Conservation (phyloP, 768 basidiomycete genomes). For the Phanerochaete sordida region DNA sequence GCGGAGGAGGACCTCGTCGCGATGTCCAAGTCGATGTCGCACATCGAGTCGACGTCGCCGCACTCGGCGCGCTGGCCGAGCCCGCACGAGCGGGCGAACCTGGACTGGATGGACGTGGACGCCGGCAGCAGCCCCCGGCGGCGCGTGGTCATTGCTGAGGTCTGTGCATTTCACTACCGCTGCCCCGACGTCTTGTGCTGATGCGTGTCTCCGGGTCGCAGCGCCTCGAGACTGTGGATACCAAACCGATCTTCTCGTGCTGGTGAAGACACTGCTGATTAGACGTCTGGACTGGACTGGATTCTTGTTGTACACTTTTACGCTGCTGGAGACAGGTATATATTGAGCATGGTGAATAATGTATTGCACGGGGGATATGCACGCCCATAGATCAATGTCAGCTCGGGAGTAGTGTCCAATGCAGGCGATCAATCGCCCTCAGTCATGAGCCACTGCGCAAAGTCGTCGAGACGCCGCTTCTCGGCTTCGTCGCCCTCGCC, state of each 20-base stretch:
- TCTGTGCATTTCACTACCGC: conserved; percentile 28
- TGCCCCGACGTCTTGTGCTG: not conserved
- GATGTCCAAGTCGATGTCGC: conserved; percentile 75
- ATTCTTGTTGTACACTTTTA: not conserved
- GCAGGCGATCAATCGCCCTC: conserved; percentile 59
- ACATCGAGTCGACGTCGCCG: conserved; percentile 49
- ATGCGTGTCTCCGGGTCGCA: conserved; percentile 24
- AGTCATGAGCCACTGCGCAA: conserved; percentile 81
- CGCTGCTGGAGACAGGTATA: not conserved
- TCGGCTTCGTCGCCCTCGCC: conserved; percentile 72
- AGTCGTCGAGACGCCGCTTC: conserved; percentile 81
- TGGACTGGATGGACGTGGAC: conserved; percentile 46
- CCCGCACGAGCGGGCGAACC: conserved; percentile 28
- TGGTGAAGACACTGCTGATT: conserved; percentile 26
- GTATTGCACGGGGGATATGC: not conserved
- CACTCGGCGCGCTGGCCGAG: conserved; percentile 34
- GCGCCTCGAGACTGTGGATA: conserved; percentile 73
- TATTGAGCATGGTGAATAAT: not conserved
- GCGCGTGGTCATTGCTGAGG: conserved; percentile 69
- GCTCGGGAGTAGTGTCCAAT: too few relatives aligned
- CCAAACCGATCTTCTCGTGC: conserved; percentile 66
- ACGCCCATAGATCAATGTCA: not conserved
- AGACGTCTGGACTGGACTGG: not conserved
- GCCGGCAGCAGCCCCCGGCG: conserved; percentile 40
- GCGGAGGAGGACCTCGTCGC: conserved; percentile 69